phyloP scores from a whole-genome alignment of 2,329 filamentous ascomycete genomes.

The Gnomoniopsis smithogilvyi region DNA sequence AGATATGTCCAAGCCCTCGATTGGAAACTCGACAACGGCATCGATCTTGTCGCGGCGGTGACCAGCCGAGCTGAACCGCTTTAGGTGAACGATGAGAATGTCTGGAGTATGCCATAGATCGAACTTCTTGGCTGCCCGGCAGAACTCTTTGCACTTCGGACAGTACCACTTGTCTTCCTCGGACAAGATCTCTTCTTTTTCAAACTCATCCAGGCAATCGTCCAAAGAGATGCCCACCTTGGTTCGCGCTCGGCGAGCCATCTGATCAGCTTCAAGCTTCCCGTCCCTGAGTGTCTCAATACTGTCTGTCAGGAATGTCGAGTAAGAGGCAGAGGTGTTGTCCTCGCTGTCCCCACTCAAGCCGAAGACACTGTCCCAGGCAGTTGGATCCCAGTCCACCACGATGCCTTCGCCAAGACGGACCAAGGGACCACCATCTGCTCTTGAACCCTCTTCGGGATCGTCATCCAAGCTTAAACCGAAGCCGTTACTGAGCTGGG shows the following conservation, averaged over 20 bases:
- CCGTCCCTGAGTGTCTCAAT: slow-evolving; percentile 56
- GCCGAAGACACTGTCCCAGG: slow-evolving; percentile 69
- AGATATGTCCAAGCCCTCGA: slow-evolving; percentile 80
- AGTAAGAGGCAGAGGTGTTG: slow-evolving; percentile 54
- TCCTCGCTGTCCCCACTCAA: slow-evolving; percentile 34
- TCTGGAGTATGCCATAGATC: slow-evolving; percentile 97
- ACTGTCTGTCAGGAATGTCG: slow-evolving; percentile 47
- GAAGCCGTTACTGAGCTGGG: slow-evolving; percentile 26
- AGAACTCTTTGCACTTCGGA: slow-evolving; percentile 89
- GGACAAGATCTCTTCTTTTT: slow-evolving; percentile 88
- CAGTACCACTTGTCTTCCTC: slow-evolving; percentile 98
- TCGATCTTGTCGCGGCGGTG: slow-evolving; percentile 88
- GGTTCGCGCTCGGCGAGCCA: slow-evolving; percentile 60
- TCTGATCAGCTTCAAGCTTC: slow-evolving; percentile 61
- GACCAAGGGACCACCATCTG: slow-evolving; percentile 62
- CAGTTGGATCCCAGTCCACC: slow-evolving; percentile 76
- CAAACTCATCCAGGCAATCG: slow-evolving; percentile 91
- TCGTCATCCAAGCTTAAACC: slow-evolving; percentile 29
- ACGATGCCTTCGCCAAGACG: slow-evolving; percentile 81
- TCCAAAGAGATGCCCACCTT: slow-evolving; percentile 79
- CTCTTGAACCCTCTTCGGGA: slow-evolving; percentile 21
- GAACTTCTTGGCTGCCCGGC: slow-evolving; percentile 91
- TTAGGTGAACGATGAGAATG: slow-evolving; percentile 90
- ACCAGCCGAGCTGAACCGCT: slow-evolving; percentile 86
- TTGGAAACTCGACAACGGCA: slow-evolving; percentile 84